phyloP scores from a whole-genome alignment of 129 eudicot genomes.

The Lactuca saligna region DNA sequence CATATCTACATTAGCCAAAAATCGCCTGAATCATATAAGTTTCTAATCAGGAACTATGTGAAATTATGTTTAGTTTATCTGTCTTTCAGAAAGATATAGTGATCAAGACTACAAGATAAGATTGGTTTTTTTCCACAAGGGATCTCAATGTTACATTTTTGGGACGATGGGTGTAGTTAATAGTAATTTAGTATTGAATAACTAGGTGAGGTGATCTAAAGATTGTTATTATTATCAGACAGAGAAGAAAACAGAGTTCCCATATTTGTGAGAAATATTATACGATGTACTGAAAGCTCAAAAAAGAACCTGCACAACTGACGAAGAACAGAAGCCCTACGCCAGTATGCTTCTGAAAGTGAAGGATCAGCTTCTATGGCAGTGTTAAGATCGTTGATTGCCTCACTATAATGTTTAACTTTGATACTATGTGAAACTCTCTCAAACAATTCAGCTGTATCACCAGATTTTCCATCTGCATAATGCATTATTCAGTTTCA shows the following conservation, averaged over 20 bases:
- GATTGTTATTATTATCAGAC: neutral
- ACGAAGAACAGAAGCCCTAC: slow-evolving; percentile 67
- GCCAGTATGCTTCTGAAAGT: slow-evolving; percentile 82
- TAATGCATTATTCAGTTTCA: slow-evolving; percentile 2
- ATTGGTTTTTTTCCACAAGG: too few relatives aligned
- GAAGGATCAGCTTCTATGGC: slow-evolving; percentile 95
- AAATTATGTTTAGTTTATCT: slow-evolving; percentile 9
- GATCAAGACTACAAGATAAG: neutral
- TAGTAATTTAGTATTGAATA: neutral
- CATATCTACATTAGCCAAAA: slow-evolving; percentile 88
- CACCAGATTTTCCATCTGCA: slow-evolving; percentile 70
- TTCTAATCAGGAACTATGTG: slow-evolving; percentile 46
- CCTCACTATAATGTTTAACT: slow-evolving; percentile 86
- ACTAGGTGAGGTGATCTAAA: neutral
- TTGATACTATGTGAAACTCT: slow-evolving; percentile 71
- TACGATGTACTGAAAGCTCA: slow-evolving; percentile 6
- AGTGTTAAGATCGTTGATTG: slow-evolving; percentile 77
- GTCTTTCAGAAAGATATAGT: slow-evolving; percentile 14
- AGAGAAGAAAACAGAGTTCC: too few relatives aligned
- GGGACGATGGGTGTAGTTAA: too few relatives aligned
- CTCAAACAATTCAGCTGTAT: slow-evolving; percentile 64
- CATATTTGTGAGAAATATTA: neutral
- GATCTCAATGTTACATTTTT: too few relatives aligned
- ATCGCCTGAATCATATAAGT: slow-evolving; percentile 58
- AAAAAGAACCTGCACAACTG: slow-evolving; percentile 73